Percentiles rank a stretch among this genome's conserved stretches.
These are phyloP conservation scores for Hypericum perforatum DNA, from an alignment of 345 rosid species.

Conservation along the genomic window DNA sequence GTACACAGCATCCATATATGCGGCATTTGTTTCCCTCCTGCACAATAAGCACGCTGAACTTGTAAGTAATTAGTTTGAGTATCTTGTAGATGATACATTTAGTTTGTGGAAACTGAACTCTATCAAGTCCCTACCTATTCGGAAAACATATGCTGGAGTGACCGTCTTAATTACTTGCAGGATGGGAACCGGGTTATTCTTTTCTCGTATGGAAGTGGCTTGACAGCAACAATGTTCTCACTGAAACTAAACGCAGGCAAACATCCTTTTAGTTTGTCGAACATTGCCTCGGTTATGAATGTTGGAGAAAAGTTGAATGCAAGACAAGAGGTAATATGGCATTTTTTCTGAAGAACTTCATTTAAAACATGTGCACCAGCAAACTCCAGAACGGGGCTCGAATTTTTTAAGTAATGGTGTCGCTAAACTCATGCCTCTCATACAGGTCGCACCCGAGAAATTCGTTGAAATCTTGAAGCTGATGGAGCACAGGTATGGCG, in stretches of 20 bases:
- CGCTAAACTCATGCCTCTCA: neutral
- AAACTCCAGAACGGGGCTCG: no score
- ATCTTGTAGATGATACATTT: neutral
- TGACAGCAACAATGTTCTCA: slow-evolving; percentile 88
- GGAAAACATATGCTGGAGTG: neutral
- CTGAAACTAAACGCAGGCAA: slow-evolving; percentile 50
- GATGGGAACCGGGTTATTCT: slow-evolving; percentile 65
- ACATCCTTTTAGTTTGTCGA: slow-evolving; percentile 70
- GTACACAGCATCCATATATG: slow-evolving; percentile 97
- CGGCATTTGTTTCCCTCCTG: slow-evolving; percentile 89
- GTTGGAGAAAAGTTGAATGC: slow-evolving; percentile 63
- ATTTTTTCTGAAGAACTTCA: neutral
- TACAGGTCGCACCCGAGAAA: slow-evolving; percentile 73
- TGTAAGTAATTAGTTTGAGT: slow-evolving; percentile 36
- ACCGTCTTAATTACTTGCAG: slow-evolving; percentile 26
- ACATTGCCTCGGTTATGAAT: slow-evolving; percentile 65
- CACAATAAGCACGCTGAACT: slow-evolving; percentile 59
- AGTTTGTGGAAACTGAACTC: neutral
- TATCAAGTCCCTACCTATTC: no score
- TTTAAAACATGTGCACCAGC: neutral
- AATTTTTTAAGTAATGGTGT: no score
- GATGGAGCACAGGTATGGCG: slow-evolving; percentile 98
- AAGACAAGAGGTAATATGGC: slow-evolving; percentile 77
- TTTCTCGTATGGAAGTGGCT: slow-evolving; percentile 98
- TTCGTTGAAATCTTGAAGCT: slow-evolving; percentile 80